Conservation (phyloP, 768 basidiomycete species). For the Amanita pseudoporphyria region DNA sequence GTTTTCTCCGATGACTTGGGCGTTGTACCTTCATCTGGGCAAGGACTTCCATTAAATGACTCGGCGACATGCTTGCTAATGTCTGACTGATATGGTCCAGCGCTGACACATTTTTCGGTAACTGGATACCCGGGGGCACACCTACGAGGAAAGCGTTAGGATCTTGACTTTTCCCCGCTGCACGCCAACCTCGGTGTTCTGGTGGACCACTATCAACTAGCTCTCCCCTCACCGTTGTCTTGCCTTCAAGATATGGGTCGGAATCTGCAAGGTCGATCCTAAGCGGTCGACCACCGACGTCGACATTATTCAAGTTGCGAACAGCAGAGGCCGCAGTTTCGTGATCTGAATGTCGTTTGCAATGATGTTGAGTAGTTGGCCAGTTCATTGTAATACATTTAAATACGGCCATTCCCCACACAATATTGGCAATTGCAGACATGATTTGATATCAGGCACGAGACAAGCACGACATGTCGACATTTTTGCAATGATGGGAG, state of each 20-base stretch:
- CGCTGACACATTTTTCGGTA: conserved; percentile 60
- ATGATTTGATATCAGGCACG: conserved; percentile 4
- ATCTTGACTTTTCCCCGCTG: conserved; percentile 38
- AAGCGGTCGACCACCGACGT: conserved; percentile 86
- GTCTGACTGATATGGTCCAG: conserved; percentile 82
- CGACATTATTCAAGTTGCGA: conserved; percentile 88
- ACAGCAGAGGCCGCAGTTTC: conserved; percentile 95
- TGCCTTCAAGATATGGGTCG: conserved; percentile 85
- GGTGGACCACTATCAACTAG: conserved; percentile 58
- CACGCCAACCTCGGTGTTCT: conserved; percentile 47
- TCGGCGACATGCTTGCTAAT: conserved; percentile 74
- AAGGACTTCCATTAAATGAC: conserved; percentile 84
- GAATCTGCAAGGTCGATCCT: conserved; percentile 93
- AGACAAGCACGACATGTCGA: not conserved
- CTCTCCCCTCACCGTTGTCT: conserved; percentile 81
- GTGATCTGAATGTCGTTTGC: conserved; percentile 51
- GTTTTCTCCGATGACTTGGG: conserved; percentile 11
- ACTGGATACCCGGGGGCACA: conserved; percentile 68
- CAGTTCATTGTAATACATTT: conserved; percentile 4
- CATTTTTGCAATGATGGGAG: not conserved
- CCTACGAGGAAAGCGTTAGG: conserved; percentile 47
- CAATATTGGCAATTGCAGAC: conserved; percentile 7
- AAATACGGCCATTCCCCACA: not conserved
- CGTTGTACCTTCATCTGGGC: conserved; percentile 92
- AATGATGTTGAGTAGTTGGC: conserved; percentile 8